Evolutionary conservation across 2,329 filamentous ascomycete genomes (phyloP), one percentile per base, ranked within the genome.

Genomic region (Pezizomycotina sp.): DNA sequence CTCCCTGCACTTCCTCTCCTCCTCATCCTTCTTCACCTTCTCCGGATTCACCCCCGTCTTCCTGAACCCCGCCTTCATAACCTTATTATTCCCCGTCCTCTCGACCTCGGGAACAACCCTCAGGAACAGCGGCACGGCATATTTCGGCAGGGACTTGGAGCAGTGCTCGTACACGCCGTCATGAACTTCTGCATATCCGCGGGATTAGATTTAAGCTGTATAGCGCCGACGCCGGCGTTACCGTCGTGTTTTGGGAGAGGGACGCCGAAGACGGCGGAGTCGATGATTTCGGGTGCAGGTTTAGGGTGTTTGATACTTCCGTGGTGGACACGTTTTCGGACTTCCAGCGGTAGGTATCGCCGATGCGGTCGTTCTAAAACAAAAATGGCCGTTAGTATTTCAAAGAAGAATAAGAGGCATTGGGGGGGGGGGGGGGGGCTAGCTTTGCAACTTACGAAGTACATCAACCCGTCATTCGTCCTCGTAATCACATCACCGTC

Each of bases 221-320:
- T 57, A 5, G 79, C 77, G 0, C 74, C 82, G 50, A 83, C 92
- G 2, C 83, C 83, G 0, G 80, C 81, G 16, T 81, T 67, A 12
- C 82, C 82, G 51, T 92, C 82, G 52, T 91, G 80, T 47, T 78
- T 65, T 0, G 82, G 82, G 5, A 92, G 58, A 26, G 71, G 57
- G 2, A 92, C 78, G 23, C 82, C 82, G 51, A 91, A 92, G 18
- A 92, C 82, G 49, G 91, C 91, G 20, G 79, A 77, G 59, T 92
- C 82, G 20, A 66, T 61, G 9, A 92, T 64, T 33, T 31, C 0
- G 72, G 62, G 52, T 83, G 76, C 1, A 62, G 58, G 9, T 78
- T 75, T 0, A 92, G 57, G 0, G 71, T 70, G 52, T 83, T 70
- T n/a, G 75, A 69, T 12, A 92, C 83, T 56, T 92, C 82, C 31